Base-by-base conservation (phyloP, 495 filamentous ascomycete genomes). In the Parathielavia hyrcaniae region DNA sequence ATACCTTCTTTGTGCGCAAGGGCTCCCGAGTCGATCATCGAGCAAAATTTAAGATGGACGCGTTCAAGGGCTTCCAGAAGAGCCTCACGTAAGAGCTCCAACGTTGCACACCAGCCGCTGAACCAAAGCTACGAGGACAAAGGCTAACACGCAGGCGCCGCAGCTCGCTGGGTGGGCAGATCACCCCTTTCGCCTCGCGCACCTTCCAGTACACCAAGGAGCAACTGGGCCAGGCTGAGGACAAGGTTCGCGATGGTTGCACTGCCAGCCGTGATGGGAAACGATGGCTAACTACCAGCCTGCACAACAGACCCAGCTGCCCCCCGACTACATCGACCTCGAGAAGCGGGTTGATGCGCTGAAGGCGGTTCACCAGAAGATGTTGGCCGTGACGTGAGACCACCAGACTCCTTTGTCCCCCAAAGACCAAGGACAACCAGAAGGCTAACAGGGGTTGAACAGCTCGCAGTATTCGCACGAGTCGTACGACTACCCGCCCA, bases 291-390 rank as follows among this genome's bases (percentile, higher is more conserved):
- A 62, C n/a, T 34, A 17, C 34, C 5, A 10, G 22, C 38, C 3
- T 16, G 4, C 48, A 30, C 50, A 35, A 59, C 63, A 91, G 88
- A 98, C 93, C 58, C 85, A 98, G 74, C 90, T 97, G 30, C 95
- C 95, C 17, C 85, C 91, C 66, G 95, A 97, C 69, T 98, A 97
- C 73, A 86, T 97, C 67, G 91, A 97, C 74, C 88, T 98, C 51
- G 93, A 98, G 84, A 97, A 96, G 80, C 85, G 95, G 61, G 90
- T 98, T 70, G 93, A 98, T 84, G 93, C 93, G 59, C 79, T 98
- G 68, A 97, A 95, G 81, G 86, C 88, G 66, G 92, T 93, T 40
- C 93, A 98, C 70, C 90, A 95, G 77, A 93, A 96, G 79, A 86
- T 98, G 75, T 83, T 98, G 45, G 83, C 88, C 55, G 95, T 97